A percentile compares a stretch with the other conserved stretches of the same genome.
Conservation (phyloP, 2,329 filamentous ascomycete genomes). For the Phialemonium atrogriseum region DNA sequence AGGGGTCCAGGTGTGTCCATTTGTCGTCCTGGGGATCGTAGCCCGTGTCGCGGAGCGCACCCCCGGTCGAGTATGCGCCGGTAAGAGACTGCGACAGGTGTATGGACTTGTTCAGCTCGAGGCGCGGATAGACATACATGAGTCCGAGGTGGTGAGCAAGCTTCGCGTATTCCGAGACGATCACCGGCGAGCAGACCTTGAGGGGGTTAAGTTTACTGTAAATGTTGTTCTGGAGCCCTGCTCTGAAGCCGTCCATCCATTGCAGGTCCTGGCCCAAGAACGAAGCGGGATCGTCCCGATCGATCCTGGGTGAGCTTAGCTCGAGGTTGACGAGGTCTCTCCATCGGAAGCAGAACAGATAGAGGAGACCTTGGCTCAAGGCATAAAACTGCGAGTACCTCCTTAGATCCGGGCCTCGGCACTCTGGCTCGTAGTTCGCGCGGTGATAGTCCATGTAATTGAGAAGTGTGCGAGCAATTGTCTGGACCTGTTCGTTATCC, state of each 20-base stretch:
- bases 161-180: conserved; percentile 86
- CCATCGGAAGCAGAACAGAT: conserved; percentile 98
- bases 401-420: conserved; percentile 76
- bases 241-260: conserved; percentile 69
- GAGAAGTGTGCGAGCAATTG: conserved; percentile 73
- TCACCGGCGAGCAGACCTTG: conserved; percentile 84
- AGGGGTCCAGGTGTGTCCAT: conserved; percentile 80
- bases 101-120: conserved; percentile 89
- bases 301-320: conserved; percentile 42
- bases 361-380: conserved; percentile 79
- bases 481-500: conserved; percentile 64
- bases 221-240: conserved; percentile 68
- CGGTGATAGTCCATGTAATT: conserved; percentile 70
- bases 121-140: conserved; percentile 78
- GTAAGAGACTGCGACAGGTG: conserved; percentile 64
- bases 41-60: conserved; percentile 44
- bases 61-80: conserved; percentile 46
- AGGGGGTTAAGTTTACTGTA: conserved; percentile 88
- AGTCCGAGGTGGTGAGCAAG: conserved; percentile 80
- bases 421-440: conserved; percentile 61
- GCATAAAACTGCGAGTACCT: conserved; percentile 82
- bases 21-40: conserved; percentile 58
- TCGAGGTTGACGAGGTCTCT: conserved; percentile 68
- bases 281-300: conserved; percentile 51
- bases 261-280: conserved; percentile 63